Evolutionary conservation across 148 eudicot species (phyloP).

Genomic region (Persicaria maculosa): DNA sequence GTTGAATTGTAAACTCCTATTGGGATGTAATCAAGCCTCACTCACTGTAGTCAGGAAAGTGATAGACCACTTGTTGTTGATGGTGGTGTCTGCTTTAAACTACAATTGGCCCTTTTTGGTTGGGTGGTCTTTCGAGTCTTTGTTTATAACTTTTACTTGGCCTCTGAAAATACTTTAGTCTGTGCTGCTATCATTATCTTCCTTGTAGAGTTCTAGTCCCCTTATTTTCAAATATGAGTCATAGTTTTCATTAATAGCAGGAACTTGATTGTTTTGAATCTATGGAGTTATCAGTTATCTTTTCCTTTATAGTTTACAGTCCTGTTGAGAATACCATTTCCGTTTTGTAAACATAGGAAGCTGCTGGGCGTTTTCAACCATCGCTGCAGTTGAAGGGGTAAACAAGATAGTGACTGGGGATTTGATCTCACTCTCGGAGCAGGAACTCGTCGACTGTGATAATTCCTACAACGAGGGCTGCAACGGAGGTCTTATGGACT

Average conservation of each 20-base stretch:
- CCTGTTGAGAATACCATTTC: neutral
- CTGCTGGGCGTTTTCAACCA: conserved; percentile 90
- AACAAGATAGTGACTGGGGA: conserved; percentile 71
- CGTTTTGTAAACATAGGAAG: conserved; percentile 45
- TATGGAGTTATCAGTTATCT: neutral
- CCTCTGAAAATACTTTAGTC: neutral
- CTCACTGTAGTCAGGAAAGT: neutral
- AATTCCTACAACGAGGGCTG: conserved; percentile 70
- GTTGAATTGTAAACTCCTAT: neutral
- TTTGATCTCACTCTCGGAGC: conserved; percentile 70
- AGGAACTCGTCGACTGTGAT: conserved; percentile 85
- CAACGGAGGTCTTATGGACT: conserved; percentile 90
- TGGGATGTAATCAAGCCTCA: neutral
- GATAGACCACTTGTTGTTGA: neutral
- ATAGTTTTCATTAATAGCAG: neutral
- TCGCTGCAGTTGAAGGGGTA: conserved; percentile 78
- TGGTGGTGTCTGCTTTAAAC: neutral
- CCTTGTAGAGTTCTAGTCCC: no score
- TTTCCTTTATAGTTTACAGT: neutral
- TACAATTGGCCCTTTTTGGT: neutral
- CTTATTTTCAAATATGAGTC: no score
- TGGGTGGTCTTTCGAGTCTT: neutral
- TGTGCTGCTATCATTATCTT: no score
- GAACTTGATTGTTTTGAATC: neutral
- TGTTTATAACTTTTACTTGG: neutral